phyloP scores from a whole-genome alignment of 192 early-diverging fungal genomes.

The Umbelopsis sp. region DNA sequence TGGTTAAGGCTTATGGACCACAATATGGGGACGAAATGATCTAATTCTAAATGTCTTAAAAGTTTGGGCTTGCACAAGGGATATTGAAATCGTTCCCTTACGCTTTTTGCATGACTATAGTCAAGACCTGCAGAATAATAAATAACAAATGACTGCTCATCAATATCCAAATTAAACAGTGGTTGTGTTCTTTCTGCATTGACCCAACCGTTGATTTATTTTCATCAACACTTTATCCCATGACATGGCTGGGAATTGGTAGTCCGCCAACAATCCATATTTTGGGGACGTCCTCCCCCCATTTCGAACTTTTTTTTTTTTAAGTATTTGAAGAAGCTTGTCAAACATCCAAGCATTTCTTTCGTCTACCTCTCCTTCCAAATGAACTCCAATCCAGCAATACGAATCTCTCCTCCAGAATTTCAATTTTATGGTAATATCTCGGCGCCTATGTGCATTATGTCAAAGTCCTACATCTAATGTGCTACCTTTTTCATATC shows the following conservation, averaged over 20 bases:
- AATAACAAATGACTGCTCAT: no score
- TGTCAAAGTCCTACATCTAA: background rate
- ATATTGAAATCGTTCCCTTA: background rate
- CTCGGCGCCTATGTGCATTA: background rate
- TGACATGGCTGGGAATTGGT: background rate
- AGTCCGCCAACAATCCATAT: slow-evolving; percentile 18
- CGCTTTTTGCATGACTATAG: no score
- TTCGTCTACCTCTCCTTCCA: background rate
- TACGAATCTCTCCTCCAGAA: slow-evolving; percentile 31
- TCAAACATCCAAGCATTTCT: background rate
- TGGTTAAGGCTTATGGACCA: slow-evolving; percentile 7
- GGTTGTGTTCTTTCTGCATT: no score
- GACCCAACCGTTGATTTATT: no score
- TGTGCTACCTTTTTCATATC: background rate
- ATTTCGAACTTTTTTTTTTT: background rate
- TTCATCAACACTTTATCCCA: background rate
- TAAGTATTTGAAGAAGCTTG: slow-evolving; percentile 11
- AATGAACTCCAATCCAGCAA: slow-evolving; percentile 23
- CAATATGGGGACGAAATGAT: no score
- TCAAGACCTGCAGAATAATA: no score
- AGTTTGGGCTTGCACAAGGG: background rate
- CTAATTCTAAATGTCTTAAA: background rate
- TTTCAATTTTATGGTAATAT: slow-evolving; percentile 26
- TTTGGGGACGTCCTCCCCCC: slow-evolving; percentile 17
- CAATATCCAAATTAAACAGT: no score